These are phyloP conservation scores for Leccinum barrowsii DNA, from an alignment of 768 basidiomycete species.

Conservation along the genomic window DNA sequence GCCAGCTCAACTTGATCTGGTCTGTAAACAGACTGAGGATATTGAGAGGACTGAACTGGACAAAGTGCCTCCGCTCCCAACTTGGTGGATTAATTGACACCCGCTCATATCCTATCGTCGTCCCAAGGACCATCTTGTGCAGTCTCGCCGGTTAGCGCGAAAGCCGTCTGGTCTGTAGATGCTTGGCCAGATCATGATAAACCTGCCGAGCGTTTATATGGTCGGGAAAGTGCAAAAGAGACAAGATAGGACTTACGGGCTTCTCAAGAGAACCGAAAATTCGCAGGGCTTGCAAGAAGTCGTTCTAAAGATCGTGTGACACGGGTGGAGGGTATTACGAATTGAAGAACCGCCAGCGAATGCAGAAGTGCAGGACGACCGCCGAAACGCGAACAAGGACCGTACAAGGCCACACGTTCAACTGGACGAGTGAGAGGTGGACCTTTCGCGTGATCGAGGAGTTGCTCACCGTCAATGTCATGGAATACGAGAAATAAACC, in stretches of 20 bases:
- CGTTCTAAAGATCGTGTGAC: constrained; percentile 96
- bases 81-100: constrained; percentile 94
- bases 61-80: constrained; percentile 90
- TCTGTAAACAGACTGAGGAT: constrained; percentile 97
- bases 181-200: constrained; percentile 95
- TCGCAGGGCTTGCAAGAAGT: constrained; percentile 92
- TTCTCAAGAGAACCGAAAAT: constrained; percentile 99
- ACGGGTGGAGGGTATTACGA: constrained; percentile 69
- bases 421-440: constrained; percentile 37
- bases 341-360: constrained; percentile 53
- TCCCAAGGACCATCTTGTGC: constrained; percentile 63
- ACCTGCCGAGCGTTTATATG: constrained; percentile 45
- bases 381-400: constrained; percentile 66
- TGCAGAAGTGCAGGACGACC: constrained; percentile 78
- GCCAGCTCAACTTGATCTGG: constrained; percentile 89
- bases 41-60: constrained; percentile 93
- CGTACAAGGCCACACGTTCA: constrained; percentile 90
- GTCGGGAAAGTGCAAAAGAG: neutral
- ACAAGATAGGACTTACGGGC: constrained; percentile 54
- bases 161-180: constrained; percentile 89
- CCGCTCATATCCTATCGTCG: constrained; percentile 84
- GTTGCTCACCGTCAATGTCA: constrained; percentile 74
- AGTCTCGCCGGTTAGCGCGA: constrained; percentile 62
- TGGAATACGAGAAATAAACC: constrained; percentile 84
- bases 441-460: neutral